Percentiles rank a stretch among this genome's conserved stretches.
These are phyloP conservation scores for Acacia confusa DNA, from an alignment of 306 rosid genomes.

Conservation along the genomic window DNA sequence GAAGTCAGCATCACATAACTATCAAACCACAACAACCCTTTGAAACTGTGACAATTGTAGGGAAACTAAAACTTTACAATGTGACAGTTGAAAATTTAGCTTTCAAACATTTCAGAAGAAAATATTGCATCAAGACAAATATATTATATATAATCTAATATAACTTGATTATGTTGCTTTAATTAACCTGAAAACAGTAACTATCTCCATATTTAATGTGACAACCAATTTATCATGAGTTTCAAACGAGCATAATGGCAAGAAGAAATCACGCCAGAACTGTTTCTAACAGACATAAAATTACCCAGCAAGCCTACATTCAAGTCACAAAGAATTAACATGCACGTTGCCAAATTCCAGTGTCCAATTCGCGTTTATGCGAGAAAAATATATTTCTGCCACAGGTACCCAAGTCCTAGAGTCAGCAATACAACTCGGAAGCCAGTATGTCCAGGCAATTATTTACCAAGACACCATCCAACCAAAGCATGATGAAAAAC, in stretches of 20 bases:
- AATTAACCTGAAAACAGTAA: not conserved
- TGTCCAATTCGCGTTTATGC: not conserved
- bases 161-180: not conserved
- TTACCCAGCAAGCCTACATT: not conserved
- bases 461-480: not conserved
- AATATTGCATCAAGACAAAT: not conserved
- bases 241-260: not conserved
- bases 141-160: not conserved
- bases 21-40: not conserved
- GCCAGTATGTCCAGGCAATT: not conserved
- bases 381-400: not conserved
- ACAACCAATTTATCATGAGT: not conserved
- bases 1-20: slow-evolving; percentile 1
- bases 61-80: not conserved
- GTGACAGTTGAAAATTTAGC: not conserved
- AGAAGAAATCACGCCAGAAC: not conserved
- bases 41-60: not conserved
- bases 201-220: not conserved
- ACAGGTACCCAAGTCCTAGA: not conserved
- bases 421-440: not conserved
- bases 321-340: not conserved
- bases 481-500: not conserved
- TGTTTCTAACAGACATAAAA: not conserved
- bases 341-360: not conserved
- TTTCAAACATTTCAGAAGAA: not conserved